These are phyloP conservation scores for Podosphaera aphanis DNA, from an alignment of 2,329 filamentous ascomycete species.

Conservation along the genomic window DNA sequence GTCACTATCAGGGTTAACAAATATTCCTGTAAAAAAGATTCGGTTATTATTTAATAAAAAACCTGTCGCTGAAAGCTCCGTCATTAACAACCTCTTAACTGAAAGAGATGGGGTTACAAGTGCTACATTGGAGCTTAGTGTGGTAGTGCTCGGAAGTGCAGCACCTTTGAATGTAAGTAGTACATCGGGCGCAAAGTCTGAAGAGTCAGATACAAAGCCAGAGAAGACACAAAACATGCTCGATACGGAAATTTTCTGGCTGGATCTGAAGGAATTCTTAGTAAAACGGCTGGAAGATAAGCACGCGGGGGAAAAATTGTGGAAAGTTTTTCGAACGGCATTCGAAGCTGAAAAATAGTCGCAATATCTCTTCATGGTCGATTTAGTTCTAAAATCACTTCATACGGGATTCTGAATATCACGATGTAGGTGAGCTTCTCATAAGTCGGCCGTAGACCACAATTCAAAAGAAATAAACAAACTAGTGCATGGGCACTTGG, in stretches of 20 bases:
- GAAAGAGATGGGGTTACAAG: constrained; percentile 24
- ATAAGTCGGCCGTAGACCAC: background rate
- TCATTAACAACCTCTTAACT: constrained; percentile 44
- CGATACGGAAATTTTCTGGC: constrained; percentile 59
- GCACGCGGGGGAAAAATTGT: constrained; percentile 36
- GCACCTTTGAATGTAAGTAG: constrained; percentile 19
- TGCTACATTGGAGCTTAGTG: constrained; percentile 44
- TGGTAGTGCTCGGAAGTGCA: constrained; percentile 71
- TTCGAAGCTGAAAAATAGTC: background rate
- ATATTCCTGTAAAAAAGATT: constrained; percentile 51
- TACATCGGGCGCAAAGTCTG: constrained; percentile 12
- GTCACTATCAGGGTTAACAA: constrained; percentile 37
- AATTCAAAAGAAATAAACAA: background rate
- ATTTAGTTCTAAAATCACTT: background rate
- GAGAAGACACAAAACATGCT: constrained; percentile 34
- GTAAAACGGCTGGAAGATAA: constrained; percentile 56
- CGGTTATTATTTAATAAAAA: constrained; percentile 75
- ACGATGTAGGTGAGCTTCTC: background rate
- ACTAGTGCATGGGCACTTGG: too few species aligned
- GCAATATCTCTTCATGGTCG: background rate
- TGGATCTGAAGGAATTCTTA: constrained; percentile 60
- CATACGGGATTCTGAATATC: background rate
- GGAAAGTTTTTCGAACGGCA: constrained; percentile 29
- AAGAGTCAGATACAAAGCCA: constrained; percentile 28
- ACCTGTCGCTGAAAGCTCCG: constrained; percentile 55